phyloP scores from a whole-genome alignment of 176 grass and related monocot species.

The Tillandsia leiboldiana region DNA sequence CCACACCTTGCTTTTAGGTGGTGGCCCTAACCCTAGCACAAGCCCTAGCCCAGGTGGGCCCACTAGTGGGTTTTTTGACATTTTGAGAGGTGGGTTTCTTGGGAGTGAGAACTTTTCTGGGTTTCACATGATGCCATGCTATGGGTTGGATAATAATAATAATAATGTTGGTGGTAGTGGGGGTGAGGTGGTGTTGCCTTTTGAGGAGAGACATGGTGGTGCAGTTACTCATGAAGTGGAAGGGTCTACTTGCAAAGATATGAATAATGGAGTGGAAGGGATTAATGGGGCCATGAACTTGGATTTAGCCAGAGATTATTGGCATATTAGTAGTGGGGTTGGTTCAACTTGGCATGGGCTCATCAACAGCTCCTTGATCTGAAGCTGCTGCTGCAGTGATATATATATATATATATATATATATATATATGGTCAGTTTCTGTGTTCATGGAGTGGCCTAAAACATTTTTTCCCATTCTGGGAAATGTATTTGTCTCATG shows the following conservation, averaged over 20 bases:
- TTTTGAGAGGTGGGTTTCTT: conserved; percentile 17
- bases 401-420: not conserved
- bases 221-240: no score
- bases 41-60: not conserved
- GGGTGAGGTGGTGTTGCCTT: conserved; percentile 2
- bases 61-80: conserved; percentile 13
- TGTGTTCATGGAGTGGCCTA: not conserved
- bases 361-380: conserved; percentile 19
- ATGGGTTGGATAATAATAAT: not conserved
- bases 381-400: no score
- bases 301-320: no score
- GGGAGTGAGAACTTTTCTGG: not conserved
- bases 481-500: not conserved
- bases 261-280: not conserved
- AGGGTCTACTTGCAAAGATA: not conserved
- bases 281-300: no score
- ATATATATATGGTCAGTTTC: not conserved
- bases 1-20: no score
- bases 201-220: no score
- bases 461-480: not conserved
- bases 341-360: conserved; percentile 27
- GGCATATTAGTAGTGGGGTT: not conserved
- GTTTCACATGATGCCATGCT: not conserved
- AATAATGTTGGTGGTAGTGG: not conserved
- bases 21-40: no score